These are phyloP conservation scores for Sarcocystis neurona DNA, from an alignment of 169 alveolate species.

Conservation along the genomic window DNA sequence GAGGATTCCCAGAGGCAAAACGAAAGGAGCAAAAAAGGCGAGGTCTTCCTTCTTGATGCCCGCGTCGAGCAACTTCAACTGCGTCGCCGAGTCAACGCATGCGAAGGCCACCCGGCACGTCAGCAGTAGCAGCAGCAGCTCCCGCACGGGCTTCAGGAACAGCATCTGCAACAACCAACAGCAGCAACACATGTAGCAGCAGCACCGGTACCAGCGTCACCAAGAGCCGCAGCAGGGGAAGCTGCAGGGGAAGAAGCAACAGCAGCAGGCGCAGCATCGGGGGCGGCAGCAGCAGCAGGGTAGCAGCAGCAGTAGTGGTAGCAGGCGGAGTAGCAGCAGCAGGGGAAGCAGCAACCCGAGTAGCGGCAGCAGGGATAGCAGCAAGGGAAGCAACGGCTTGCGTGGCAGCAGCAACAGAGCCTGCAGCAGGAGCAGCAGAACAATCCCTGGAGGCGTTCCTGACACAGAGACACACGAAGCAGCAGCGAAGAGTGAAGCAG, in stretches of 20 bases:
- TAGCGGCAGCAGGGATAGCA: too few species aligned
- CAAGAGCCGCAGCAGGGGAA: neutral
- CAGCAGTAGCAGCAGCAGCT: constrained; percentile 32
- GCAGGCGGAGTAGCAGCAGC: too few species aligned
- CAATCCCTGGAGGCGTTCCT: neutral
- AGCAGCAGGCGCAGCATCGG: neutral
- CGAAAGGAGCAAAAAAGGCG: constrained; percentile 44
- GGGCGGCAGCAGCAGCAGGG: constrained; percentile 3
- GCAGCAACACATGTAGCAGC: neutral
- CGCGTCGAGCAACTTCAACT: constrained; percentile 41
- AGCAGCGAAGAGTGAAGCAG: neutral
- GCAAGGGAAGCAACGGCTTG: too few species aligned
- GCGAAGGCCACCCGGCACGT: constrained; percentile 56
- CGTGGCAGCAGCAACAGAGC: too few species aligned
- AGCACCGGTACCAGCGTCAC: too few species aligned
- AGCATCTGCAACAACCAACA: constrained; percentile 4
- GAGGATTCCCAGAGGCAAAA: constrained; percentile 46
- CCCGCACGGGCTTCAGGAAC: constrained; percentile 44
- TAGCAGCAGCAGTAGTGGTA: too few species aligned
- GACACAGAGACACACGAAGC: neutral
- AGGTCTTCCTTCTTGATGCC: constrained; percentile 58
- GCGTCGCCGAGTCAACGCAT: constrained; percentile 35
- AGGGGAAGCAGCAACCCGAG: too few species aligned
- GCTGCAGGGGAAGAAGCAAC: neutral
- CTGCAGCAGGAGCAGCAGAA: neutral